Evolutionary conservation across 805 yeast genomes (phyloP), one percentile per base, ranked within the genome.

Genomic region (Candida palmyrensis): DNA sequence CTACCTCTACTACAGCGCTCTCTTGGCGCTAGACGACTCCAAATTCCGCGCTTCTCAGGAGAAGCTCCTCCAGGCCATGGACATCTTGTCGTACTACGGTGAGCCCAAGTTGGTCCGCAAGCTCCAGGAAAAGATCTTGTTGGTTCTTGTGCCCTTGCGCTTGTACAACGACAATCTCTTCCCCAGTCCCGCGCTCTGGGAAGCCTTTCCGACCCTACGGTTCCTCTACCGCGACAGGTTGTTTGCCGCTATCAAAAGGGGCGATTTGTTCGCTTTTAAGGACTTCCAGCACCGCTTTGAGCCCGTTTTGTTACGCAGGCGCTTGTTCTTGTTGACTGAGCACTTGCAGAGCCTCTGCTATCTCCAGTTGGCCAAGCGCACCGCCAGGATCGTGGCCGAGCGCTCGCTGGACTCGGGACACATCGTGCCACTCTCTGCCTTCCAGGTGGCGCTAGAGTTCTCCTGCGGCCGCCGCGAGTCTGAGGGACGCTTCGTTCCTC

Each of bases 1-100:
- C 2, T 85, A 76, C 52, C 59, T 77, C 30, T 88, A 82, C 57
- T 84, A 78, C 56, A 68, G 77, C 48, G 86, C 89, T 2, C 66
- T 79, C 10, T 64, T 83, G 33, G 69, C 77, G 31, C 73, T 82
- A 25, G 79, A 82, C 45, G 82, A 80, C 36, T 75, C 75, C 17
- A 79, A 82, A 37, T 76, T 73, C 42, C 55, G 38, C 3, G 56
- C 57, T 10, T 80, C 82, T 3, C 72, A 71, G 36, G 54, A 53
- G 10, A 71, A 75, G 45, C 65, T 86, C 29, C 55, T 64, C 9
- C 48, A 59, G 26, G 88, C 92, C 0, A 55, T 74, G 39, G 42
- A 43, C 8, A 44, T 62, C 19, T 42, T 62, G 22, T 30, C 53
- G 7, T 55, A 49, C 41, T 47, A 51, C 33, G 37, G 37, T 11